A percentile compares a stretch with the other conserved stretches of the same genome.
Evolutionary conservation across 257 asterid genomes (phyloP).

Genomic region (Primulina tabacum): DNA sequence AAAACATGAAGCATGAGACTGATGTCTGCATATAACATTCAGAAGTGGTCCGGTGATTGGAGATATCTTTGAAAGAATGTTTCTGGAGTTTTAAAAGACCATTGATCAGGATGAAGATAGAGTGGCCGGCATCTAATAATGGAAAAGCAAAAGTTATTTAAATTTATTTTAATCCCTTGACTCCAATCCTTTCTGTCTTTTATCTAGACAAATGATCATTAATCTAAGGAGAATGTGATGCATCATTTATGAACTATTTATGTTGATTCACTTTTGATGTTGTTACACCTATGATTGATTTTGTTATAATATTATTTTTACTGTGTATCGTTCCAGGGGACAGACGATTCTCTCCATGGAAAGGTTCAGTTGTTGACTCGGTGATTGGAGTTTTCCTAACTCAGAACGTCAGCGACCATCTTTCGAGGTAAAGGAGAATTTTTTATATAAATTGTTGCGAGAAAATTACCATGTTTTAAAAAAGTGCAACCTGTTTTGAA

Average conservation of each 20-base stretch:
- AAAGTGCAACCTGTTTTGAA: not conserved
- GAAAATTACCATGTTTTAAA: not conserved
- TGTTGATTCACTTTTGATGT: not conserved
- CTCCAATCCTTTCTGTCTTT: too few species aligned
- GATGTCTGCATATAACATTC: too few species aligned
- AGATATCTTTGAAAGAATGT: not conserved
- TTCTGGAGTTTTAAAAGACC: not conserved
- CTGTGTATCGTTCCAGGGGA: constrained; percentile 36
- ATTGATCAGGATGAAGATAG: not conserved
- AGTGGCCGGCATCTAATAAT: too few species aligned
- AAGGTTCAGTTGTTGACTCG: constrained; percentile 61
- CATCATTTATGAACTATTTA: too few species aligned
- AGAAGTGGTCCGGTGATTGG: not conserved
- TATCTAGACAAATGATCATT: too few species aligned
- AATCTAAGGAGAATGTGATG: too few species aligned
- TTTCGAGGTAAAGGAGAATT: constrained; percentile 47
- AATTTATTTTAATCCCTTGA: too few species aligned
- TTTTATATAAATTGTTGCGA: not conserved
- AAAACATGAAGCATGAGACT: too few species aligned
- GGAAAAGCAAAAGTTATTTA: too few species aligned
- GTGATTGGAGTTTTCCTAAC: constrained; percentile 58
- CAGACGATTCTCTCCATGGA: constrained; percentile 46
- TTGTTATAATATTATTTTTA: constrained; percentile 1
- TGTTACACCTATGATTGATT: not conserved
- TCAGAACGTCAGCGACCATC: constrained; percentile 52